A percentile compares a stretch with the other conserved stretches of the same genome.
Conservation (phyloP, 208 protist genomes). For the Tetramitus jugosus region DNA sequence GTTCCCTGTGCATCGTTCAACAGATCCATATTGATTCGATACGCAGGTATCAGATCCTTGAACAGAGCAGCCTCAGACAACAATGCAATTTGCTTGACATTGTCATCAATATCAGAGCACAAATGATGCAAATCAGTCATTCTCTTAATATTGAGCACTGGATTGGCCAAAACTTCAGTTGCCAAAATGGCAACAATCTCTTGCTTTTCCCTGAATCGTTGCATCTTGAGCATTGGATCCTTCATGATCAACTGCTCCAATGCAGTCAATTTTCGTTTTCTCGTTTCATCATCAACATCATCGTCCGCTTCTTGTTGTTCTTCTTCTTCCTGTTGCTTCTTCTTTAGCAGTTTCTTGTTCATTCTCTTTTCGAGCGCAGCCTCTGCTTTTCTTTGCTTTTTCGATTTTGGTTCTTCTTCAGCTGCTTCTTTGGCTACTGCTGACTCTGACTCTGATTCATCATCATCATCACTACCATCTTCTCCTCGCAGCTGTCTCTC, state of each 20-base stretch:
- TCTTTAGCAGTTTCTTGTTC: neutral
- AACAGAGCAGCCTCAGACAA: conserved; percentile 1
- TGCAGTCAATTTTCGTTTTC: neutral
- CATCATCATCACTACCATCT: neutral
- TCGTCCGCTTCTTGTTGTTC: neutral
- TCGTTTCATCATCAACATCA: neutral
- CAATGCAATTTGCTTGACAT: neutral
- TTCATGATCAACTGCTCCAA: neutral
- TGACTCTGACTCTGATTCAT: neutral
- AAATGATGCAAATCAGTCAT: neutral
- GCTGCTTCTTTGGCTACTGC: neutral
- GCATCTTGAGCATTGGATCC: neutral
- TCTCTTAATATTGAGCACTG: neutral
- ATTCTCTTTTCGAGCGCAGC: neutral
- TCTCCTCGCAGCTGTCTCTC: neutral
- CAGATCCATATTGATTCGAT: conserved; percentile 11
- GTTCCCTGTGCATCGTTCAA: neutral
- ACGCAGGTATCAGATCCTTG: conserved; percentile 3
- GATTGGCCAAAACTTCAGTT: neutral
- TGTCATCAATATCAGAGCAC: neutral
- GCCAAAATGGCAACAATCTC: neutral
- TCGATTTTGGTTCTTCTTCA: conserved; percentile 13
- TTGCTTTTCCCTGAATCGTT: neutral
- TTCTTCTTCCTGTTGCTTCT: neutral
- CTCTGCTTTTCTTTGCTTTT: neutral